Conservation (phyloP, 306 rosid genomes). For the Erythrophleum fordii region DNA sequence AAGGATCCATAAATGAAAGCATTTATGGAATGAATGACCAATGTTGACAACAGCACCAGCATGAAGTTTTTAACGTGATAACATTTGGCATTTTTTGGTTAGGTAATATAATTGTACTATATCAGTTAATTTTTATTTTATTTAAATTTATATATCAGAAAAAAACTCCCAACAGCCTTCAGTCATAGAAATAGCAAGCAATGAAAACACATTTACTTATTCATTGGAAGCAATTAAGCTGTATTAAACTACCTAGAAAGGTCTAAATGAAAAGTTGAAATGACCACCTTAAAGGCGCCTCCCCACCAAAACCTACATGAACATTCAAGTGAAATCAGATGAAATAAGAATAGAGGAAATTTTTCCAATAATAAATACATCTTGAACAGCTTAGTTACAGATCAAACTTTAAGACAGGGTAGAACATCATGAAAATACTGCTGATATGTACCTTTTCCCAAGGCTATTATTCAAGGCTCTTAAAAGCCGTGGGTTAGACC, state of each 20-base stretch:
- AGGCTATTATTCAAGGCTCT: slow-evolving; percentile 82
- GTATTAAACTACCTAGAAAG: background rate
- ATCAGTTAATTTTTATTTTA: background rate
- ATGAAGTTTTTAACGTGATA: background rate
- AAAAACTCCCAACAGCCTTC: background rate
- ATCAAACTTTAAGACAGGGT: slow-evolving; percentile 12
- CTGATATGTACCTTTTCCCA: slow-evolving; percentile 66
- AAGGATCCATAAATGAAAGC: background rate
- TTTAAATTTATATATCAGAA: background rate
- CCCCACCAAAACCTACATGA: slow-evolving; percentile 85
- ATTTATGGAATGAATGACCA: background rate
- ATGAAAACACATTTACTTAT: slow-evolving; percentile 21
- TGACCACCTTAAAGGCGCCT: slow-evolving; percentile 73
- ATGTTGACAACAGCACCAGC: background rate
- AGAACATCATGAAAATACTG: slow-evolving; percentile 26
- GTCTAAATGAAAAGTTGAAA: slow-evolving; percentile 6
- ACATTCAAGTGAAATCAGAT: slow-evolving; percentile 40
- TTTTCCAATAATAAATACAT: slow-evolving; percentile 13
- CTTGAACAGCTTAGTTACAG: background rate
- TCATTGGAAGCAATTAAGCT: slow-evolving; percentile 13
- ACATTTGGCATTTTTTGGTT: background rate
- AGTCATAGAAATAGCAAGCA: slow-evolving; percentile 17
- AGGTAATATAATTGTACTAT: background rate
- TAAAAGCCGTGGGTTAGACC: slow-evolving; percentile 78
- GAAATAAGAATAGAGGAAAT: slow-evolving; percentile 1